These are phyloP conservation scores for Pseudogymnoascus sp. DNA, from an alignment of 2,329 filamentous ascomycete genomes.

Conservation along the genomic window DNA sequence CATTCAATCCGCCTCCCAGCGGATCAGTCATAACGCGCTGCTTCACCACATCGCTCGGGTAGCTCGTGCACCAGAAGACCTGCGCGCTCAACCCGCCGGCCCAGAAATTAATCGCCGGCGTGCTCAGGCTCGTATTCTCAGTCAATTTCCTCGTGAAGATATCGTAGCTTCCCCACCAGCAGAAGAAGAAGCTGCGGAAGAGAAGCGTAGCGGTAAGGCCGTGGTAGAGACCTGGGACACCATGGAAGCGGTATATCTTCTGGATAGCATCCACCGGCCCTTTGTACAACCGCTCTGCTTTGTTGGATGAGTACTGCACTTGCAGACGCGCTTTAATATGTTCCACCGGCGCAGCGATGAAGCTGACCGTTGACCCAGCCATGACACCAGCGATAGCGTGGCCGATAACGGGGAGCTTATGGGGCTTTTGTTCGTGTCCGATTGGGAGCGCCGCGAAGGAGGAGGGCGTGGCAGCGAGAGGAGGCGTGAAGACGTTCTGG, in stretches of 20 bases:
- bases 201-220: slow-evolving; percentile 77
- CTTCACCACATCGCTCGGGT: slow-evolving; percentile 89
- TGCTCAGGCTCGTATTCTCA: slow-evolving; percentile 58
- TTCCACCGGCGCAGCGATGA: slow-evolving; percentile 88
- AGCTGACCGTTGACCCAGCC: slow-evolving; percentile 82
- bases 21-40: slow-evolving; percentile 96
- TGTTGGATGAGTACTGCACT: slow-evolving; percentile 80
- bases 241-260: slow-evolving; percentile 64
- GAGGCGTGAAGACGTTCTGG: slow-evolving; percentile 62
- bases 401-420: slow-evolving; percentile 62
- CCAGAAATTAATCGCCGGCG: slow-evolving; percentile 90
- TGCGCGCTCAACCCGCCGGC: slow-evolving; percentile 88
- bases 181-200: slow-evolving; percentile 92
- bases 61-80: slow-evolving; percentile 87
- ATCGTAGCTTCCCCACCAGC: slow-evolving; percentile 97
- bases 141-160: slow-evolving; percentile 63
- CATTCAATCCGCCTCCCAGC: slow-evolving; percentile 59
- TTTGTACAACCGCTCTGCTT: slow-evolving; percentile 68
- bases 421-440: slow-evolving; percentile 25
- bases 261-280: slow-evolving; percentile 77
- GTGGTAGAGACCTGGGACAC: slow-evolving; percentile 73
- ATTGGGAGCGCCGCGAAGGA: slow-evolving; percentile 16
- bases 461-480: slow-evolving; percentile 25
- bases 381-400: slow-evolving; percentile 83
- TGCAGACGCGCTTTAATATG: slow-evolving; percentile 92